Evolutionary conservation across 1,139 yeast genomes (phyloP).

Genomic region (Scheffersomyces segobiensis): DNA sequence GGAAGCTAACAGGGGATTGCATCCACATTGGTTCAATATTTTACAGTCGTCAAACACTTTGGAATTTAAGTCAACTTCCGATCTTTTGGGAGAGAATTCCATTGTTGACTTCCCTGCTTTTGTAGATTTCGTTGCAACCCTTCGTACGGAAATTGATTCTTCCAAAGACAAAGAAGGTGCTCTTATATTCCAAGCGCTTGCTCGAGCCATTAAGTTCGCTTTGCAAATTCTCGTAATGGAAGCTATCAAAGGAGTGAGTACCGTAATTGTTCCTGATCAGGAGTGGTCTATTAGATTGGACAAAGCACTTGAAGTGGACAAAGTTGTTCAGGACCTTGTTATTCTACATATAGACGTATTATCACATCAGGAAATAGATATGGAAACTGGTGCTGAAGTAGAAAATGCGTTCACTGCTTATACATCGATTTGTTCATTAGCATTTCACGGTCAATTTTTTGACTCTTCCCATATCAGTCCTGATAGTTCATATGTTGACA

Average conservation of each 20-base stretch:
- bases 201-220: conserved; percentile 47
- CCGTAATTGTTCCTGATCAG: conserved; percentile 67
- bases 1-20: conserved; percentile 79
- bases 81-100: conserved; percentile 34
- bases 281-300: conserved; percentile 75
- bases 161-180: conserved; percentile 17
- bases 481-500: conserved; percentile 26
- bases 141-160: conserved; percentile 25
- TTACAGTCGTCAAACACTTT: conserved; percentile 36
- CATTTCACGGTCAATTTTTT: conserved; percentile 26
- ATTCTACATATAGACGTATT: conserved; percentile 20
- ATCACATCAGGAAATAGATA: conserved; percentile 15
- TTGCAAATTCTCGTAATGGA: conserved; percentile 65
- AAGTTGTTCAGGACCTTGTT: conserved; percentile 45
- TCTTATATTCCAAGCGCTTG: conserved; percentile 30
- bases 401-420: conserved; percentile 17
- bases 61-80: conserved; percentile 45
- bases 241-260: conserved; percentile 48
- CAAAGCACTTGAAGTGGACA: conserved; percentile 69
- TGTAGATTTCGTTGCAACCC: conserved; percentile 25
- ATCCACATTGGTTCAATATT: conserved; percentile 69
- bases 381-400: conserved; percentile 12
- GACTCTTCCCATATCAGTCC: conserved; percentile 3
- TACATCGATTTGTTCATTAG: conserved; percentile 27
- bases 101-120: conserved; percentile 48